These are phyloP conservation scores for Trichoderma sp. DNA, from an alignment of 2,329 filamentous ascomycete species.

Conservation along the genomic window DNA sequence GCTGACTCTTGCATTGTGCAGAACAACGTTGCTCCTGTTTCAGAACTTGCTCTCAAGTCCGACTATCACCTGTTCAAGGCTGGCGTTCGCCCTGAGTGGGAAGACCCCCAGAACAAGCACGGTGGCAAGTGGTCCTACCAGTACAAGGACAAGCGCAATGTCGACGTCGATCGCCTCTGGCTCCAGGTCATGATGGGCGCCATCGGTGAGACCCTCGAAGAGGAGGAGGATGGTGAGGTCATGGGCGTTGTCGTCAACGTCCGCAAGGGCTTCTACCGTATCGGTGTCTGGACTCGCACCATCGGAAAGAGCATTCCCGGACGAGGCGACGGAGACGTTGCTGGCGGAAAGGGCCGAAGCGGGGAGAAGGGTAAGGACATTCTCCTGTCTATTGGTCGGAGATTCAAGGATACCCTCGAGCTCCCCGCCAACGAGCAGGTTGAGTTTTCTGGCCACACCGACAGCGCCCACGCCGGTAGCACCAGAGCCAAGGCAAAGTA, in stretches of 20 bases:
- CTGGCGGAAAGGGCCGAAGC: constrained; percentile 74
- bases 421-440: constrained; percentile 73
- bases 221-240: constrained; percentile 90
- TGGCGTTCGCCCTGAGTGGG: constrained; percentile 96
- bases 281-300: constrained; percentile 95
- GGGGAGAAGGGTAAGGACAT: constrained; percentile 82
- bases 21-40: constrained; percentile 98
- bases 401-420: constrained; percentile 90
- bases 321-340: constrained; percentile 69
- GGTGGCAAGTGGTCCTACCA: constrained; percentile 98
- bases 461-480: constrained; percentile 88
- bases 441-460: constrained; percentile 96
- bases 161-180: constrained; percentile 95
- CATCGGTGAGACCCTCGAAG: constrained; percentile 96
- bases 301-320: constrained; percentile 80
- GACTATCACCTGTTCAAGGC: constrained; percentile 99
- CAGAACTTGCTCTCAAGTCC: constrained; percentile 93
- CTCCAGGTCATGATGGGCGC: constrained; percentile 94
- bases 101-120: constrained; percentile 97
- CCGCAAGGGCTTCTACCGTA: constrained; percentile 95
- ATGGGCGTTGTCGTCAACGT: constrained; percentile 99
- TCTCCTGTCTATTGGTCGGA: constrained; percentile 77
- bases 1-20: constrained; percentile 38
- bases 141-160: constrained; percentile 90
- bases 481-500: constrained; percentile 96